Evolutionary conservation across 2,329 filamentous ascomycete species (phyloP), one percentile per base, ranked within the genome.

Genomic region (Ramichloridium luteum): DNA sequence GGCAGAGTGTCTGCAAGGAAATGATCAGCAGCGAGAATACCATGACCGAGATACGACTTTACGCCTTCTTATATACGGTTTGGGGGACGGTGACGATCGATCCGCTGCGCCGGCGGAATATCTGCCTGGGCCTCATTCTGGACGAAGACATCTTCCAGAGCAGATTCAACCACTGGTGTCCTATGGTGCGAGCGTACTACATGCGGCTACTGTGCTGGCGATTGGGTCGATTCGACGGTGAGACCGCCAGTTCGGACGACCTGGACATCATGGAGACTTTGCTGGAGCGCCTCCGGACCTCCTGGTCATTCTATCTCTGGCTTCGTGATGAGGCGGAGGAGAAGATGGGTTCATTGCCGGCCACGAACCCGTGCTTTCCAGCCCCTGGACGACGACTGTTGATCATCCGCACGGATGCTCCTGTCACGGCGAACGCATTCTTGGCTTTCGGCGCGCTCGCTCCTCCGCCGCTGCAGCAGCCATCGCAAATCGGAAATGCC

Each of bases 151-250:
- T 79, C 2, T 93, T 93, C 53, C 74, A 81, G 49, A 74, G 72
- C 38, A 76, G 84, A 39, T 94, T 93, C 59, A 88, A 80, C 50
- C 84, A 93, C 49, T 93, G 86, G 85, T 93, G 83, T 49, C 84
- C 86, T 0, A 93, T 93, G 86, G 83, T 93, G 13, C 73, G 86
- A 38, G 80, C 84, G 10, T 94, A 93, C 55, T 94, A 79, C 53
- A 90, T 93, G 71, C 81, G 86, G 28, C 61, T 94, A 30, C 58
- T 93, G 13, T 93, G 84, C 57, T 94, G 86, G 86, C 74, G 85
- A 37, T 64, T 94, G 28, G 88, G 80, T 42, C 70, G 86, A 40
- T 80, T 80, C 48, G 72, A 76, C 31, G 82, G 77, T 11, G 71
- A 68, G 28, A 64, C 72, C 6, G 18, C 28, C 13, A 29, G 32